A percentile compares a stretch with the other conserved stretches of the same genome.
Evolutionary conservation across 805 yeast genomes (phyloP).

Genomic region (Pichia paraexigua): DNA sequence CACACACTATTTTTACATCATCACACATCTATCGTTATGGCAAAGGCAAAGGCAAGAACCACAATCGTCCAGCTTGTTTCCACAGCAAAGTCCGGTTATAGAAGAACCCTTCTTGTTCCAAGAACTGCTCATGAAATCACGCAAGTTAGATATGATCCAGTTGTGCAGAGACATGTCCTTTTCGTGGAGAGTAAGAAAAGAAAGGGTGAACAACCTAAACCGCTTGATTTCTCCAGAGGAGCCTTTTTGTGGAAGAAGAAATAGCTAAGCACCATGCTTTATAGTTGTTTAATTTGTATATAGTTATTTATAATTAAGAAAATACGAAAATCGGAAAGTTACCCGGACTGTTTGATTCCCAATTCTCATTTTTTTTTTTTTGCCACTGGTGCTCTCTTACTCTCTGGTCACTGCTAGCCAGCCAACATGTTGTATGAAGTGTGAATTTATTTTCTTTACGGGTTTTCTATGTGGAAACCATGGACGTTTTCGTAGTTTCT

Average conservation of each 20-base stretch:
- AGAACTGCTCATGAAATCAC: slow-evolving; percentile 73
- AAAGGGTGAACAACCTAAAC: slow-evolving; percentile 48
- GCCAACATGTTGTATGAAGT: not conserved
- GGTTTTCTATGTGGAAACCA: not conserved
- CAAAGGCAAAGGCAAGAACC: slow-evolving; percentile 64
- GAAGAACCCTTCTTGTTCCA: slow-evolving; percentile 71
- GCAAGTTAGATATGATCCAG: slow-evolving; percentile 81
- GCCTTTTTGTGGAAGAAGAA: slow-evolving; percentile 32
- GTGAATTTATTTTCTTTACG: not conserved
- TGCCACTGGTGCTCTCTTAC: not conserved
- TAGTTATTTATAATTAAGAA: not conserved
- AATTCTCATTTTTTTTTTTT: not conserved
- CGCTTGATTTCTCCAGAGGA: slow-evolving; percentile 41
- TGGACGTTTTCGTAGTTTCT: not conserved
- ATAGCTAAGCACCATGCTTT: slow-evolving; percentile 1
- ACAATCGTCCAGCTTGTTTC: slow-evolving; percentile 83
- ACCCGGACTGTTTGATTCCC: not conserved
- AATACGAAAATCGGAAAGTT: not conserved
- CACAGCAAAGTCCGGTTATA: slow-evolving; percentile 83
- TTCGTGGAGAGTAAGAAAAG: slow-evolving; percentile 87
- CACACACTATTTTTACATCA: not conserved
- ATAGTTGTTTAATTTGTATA: not conserved
- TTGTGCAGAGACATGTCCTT: slow-evolving; percentile 83
- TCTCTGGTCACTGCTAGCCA: not conserved
- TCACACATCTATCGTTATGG: slow-evolving; percentile 5